Evolutionary conservation across 371 early-diverging fungal species (phyloP), one percentile per base, ranked within the genome.

Genomic region (Syncephalis fuscata): DNA sequence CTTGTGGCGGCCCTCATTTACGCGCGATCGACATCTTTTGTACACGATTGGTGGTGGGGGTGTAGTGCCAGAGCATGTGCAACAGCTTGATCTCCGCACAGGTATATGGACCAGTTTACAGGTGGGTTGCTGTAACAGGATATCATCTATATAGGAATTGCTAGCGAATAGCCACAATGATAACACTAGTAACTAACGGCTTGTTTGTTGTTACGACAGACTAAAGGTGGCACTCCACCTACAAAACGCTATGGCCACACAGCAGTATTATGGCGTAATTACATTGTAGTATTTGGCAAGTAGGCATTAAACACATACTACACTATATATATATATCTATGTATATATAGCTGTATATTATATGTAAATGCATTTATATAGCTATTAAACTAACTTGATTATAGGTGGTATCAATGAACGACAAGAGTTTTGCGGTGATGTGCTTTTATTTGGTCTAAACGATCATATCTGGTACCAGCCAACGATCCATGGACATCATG

Each of bases 361-460:
- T n/a, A n/a, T n/a, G n/a, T 32, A 32, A 32, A 32, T 32, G 11
- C 11, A 32, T 11, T 4, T 32, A 11, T 39, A 15, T 39, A 23
- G 7, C 23, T 22, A 38, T 38, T 39, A 21, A 19, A 8, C 3
- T 23, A 19, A 23, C 22, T 41, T 26, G 15, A 19, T 22, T 48
- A 25, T n/a, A 38, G 84, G 82, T 40, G 84, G 84, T 1, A 69
- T 64, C n/a, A 79, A 83, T 54, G 68, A 68, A 23, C 68, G 69
- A 32, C 72, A 73, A 26, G 54, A 52, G 17, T 73, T 63, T 41
- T 71, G 69, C 52, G 75, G 74, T 51, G 77, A 79, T 48, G 57
- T 83, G n/a, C 56, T 67, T 10, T 51, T 81, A 10, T 64, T 80
- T 11, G 67, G 80, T 54, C 52, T 80, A 10, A 54, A 55, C 8